Evolutionary conservation across 2,329 filamentous ascomycete species (phyloP), one percentile per base, ranked within the genome.

Genomic region (Talaromyces marneffei): DNA sequence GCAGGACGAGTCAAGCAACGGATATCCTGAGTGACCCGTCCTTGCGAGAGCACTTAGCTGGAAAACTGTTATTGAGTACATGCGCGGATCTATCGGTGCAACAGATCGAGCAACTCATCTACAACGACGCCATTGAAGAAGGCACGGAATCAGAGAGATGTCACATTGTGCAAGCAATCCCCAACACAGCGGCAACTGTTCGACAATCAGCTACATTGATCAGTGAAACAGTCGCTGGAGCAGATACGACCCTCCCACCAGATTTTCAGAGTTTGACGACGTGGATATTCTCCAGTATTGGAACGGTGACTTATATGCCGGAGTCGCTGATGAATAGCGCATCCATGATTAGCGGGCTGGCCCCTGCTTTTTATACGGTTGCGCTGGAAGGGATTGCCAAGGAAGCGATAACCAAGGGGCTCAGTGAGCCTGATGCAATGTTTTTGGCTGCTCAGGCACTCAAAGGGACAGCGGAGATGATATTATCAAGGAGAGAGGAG

Each of bases 251-350:
- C 3, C 56, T 59, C 2, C 50, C 55, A 25, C 29, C 60, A 2
- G 60, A 62, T 50, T 48, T 59, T 2, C 46, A 56, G 40, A 59
- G 23, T 37, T 35, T 62, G 55, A 55, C 60, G 14, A 62, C 60
- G 7, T 62, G 60, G 60, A 62, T 62, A 14, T 62, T 62, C 23
- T 62, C 60, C 5, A 62, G 60, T 37, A 62, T 62, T 23, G 60
- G 60, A 1, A 62, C 55, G 14, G 60, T 62, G 6, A 62, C 60
- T 1, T 62, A 54, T 16, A 48, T 48, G 20, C 55, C 60, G 0
- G 60, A 59, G 48, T 35, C 55, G 9, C n/a, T 62, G n/a, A 39
- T 62, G 56, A 59, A 31, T 12, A 58, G 42, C 14, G 60, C 60
- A 7, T 59, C 60, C 6, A 55, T 57, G 14, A 46, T 58, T 0